Conservation (phyloP, 305 asterid species). For the Solanum hybrid region DNA sequence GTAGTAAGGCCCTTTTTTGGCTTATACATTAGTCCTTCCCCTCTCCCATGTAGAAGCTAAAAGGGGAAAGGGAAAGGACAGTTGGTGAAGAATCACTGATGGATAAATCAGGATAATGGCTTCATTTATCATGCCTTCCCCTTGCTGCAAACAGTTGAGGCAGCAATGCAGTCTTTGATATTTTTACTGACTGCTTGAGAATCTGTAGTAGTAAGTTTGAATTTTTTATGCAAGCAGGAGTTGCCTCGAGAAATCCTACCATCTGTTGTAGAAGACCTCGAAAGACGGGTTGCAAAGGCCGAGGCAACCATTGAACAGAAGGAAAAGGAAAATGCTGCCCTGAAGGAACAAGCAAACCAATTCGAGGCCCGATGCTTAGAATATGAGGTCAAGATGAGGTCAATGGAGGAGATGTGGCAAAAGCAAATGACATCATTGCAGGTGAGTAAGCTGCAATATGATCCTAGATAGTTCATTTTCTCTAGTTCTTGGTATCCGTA, state of each 20-base stretch:
- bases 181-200: background rate
- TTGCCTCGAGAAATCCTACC: constrained; percentile 38
- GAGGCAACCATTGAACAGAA: constrained; percentile 48
- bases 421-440: constrained; percentile 80
- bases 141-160: background rate
- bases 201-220: constrained; percentile 5
- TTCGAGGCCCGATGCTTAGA: constrained; percentile 63
- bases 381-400: constrained; percentile 72
- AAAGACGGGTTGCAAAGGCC: constrained; percentile 36
- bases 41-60: background rate
- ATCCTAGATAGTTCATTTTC: background rate
- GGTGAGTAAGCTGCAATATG: constrained; percentile 31
- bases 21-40: background rate
- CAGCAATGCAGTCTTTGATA: background rate
- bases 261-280: constrained; percentile 66
- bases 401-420: constrained; percentile 94
- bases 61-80: background rate
- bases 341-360: constrained; percentile 63
- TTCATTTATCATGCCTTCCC: background rate
- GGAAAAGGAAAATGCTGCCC: constrained; percentile 66
- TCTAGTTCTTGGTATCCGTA: background rate
- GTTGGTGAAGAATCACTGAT: background rate
- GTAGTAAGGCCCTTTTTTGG: background rate
- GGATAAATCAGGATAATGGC: background rate
- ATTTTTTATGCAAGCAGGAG: constrained; percentile 38